These are phyloP conservation scores for Inonotus obliquus DNA, from an alignment of 1,284 basidiomycete species.

Conservation along the genomic window DNA sequence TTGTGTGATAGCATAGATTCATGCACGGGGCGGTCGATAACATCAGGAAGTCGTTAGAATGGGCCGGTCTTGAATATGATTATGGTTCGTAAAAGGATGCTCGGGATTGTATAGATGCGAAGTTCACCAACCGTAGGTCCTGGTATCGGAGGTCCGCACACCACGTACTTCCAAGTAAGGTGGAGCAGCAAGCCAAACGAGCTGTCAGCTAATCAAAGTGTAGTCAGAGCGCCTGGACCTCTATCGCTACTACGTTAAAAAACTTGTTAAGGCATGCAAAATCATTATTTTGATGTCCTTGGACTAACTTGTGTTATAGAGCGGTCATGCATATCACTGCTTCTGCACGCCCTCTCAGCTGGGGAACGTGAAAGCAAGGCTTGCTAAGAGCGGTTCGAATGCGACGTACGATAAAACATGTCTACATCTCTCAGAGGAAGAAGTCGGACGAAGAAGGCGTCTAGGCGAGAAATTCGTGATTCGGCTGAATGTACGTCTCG, in stretches of 20 bases:
- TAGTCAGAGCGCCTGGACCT: constrained; percentile 87
- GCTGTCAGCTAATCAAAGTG: constrained; percentile 26
- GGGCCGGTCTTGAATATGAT: constrained; percentile 94
- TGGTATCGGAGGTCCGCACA: constrained; percentile 65
- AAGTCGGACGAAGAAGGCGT: constrained; percentile 68
- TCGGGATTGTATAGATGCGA: background rate
- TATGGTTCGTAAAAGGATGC: constrained; percentile 55
- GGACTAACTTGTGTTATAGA: constrained; percentile 37
- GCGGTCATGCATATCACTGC: constrained; percentile 89
- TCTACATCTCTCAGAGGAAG: constrained; percentile 80
- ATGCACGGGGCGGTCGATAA: constrained; percentile 84
- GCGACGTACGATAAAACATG: constrained; percentile 84
- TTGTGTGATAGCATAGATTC: constrained; percentile 57
- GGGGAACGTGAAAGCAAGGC: constrained; percentile 56
- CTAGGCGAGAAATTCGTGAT: constrained; percentile 79
- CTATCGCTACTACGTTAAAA: constrained; percentile 71
- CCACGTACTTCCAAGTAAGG: constrained; percentile 78
- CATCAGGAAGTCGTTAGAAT: constrained; percentile 72
- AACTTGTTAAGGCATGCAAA: constrained; percentile 66
- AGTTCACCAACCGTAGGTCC: constrained; percentile 50
- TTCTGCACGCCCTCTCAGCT: constrained; percentile 82
- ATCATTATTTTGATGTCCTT: background rate
- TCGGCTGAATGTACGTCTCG: constrained; percentile 72
- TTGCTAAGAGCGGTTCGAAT: constrained; percentile 68
- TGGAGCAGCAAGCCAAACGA: constrained; percentile 40